phyloP scores from a whole-genome alignment of 768 basidiomycete species.

The Cystofilobasidium macerans region DNA sequence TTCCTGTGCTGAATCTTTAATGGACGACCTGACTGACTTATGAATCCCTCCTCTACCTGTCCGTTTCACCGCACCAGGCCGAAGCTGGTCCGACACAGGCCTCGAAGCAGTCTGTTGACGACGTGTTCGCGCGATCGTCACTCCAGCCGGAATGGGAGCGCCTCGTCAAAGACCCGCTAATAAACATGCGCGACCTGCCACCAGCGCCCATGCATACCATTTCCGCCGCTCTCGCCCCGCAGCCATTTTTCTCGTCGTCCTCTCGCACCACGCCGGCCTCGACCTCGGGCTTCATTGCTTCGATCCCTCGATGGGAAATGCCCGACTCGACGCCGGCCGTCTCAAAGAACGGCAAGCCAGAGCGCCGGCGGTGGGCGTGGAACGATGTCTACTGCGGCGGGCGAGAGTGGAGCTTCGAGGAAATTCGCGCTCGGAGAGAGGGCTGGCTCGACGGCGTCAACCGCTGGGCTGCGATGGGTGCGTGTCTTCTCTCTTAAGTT shows the following conservation, averaged over 20 bases:
- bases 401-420: constrained; percentile 73
- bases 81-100: constrained; percentile 3
- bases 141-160: constrained; percentile 40
- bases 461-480: constrained; percentile 33
- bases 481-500: not conserved
- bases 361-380: constrained; percentile 38
- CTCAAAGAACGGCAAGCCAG: constrained; percentile 30
- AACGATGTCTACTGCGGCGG: constrained; percentile 60
- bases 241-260: constrained; percentile 9
- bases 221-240: constrained; percentile 26
- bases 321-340: constrained; percentile 22
- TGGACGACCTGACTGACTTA: not conserved
- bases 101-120: constrained; percentile 29
- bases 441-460: constrained; percentile 31
- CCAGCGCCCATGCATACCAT: not conserved
- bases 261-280: constrained; percentile 29
- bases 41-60: not conserved
- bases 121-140: constrained; percentile 33
- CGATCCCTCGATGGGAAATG: constrained; percentile 11
- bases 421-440: constrained; percentile 42
- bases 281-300: constrained; percentile 24
- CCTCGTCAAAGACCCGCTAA: constrained; percentile 41
- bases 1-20: not conserved
- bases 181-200: constrained; percentile 34
- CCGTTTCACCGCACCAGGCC: not conserved